These are phyloP conservation scores for Hibiscus trionum DNA, from an alignment of 345 rosid genomes.

Conservation along the genomic window DNA sequence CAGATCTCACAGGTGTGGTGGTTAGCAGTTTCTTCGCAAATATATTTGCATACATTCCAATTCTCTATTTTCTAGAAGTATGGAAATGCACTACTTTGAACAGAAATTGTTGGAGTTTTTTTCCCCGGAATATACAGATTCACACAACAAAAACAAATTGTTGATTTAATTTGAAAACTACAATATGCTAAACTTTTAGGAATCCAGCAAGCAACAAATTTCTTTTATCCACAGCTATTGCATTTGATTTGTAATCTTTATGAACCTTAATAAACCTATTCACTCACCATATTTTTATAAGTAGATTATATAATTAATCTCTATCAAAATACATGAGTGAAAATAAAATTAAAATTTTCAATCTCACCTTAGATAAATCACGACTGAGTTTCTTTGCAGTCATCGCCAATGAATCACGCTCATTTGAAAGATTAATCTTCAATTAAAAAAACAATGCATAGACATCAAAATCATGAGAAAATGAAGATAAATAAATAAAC, in stretches of 20 bases:
- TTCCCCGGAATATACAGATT: not conserved
- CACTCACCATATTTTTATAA: not conserved
- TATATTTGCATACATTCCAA: not conserved
- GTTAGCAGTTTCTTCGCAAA: not conserved
- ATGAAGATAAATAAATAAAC: not conserved
- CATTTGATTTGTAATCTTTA: not conserved
- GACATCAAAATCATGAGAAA: slow-evolving; percentile 4
- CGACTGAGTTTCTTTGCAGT: slow-evolving; percentile 79
- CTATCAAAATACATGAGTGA: not conserved
- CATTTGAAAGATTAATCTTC: slow-evolving; percentile 67
- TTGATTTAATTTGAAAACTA: not conserved
- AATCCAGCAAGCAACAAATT: not conserved
- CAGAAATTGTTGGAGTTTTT: not conserved
- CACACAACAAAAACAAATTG: not conserved
- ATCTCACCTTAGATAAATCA: slow-evolving; percentile 67
- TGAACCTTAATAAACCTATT: not conserved
- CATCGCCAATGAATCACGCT: slow-evolving; percentile 63
- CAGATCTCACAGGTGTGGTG: not conserved
- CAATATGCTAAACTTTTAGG: not conserved
- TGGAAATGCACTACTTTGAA: not conserved
- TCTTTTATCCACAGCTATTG: not conserved
- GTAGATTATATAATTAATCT: not conserved
- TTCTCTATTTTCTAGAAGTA: not conserved
- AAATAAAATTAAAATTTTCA: not conserved
- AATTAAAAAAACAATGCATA: slow-evolving; percentile 11